phyloP scores from a whole-genome alignment of 2,329 filamentous ascomycete species.

The Didymosphaeria variabile region DNA sequence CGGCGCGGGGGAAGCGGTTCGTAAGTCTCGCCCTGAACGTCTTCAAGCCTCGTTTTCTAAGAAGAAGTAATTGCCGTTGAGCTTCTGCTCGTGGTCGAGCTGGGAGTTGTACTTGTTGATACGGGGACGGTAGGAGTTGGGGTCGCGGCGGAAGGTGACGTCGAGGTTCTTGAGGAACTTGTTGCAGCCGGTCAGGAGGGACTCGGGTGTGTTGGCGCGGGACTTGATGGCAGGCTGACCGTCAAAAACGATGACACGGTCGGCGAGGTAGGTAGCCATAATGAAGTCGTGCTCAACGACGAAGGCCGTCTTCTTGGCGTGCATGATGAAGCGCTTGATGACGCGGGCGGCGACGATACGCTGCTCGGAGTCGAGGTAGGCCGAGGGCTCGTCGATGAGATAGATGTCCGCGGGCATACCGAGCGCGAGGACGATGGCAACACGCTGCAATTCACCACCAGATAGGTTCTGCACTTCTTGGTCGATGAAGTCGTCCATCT shows the following conservation, averaged over 20 bases:
- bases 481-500: constrained; percentile 98
- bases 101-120: constrained; percentile 98
- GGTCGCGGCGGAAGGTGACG: constrained; percentile 98
- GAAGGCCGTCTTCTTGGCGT: constrained; percentile 99
- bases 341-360: constrained; percentile 97
- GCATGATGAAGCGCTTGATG: constrained; percentile 99
- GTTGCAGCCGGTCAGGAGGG: constrained; percentile 94
- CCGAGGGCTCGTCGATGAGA: constrained; percentile 88
- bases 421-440: constrained; percentile 95
- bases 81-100: constrained; percentile 97
- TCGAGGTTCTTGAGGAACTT: constrained; percentile 95
- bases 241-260: constrained; percentile 98
- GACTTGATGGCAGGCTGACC: constrained; percentile 89
- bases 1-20: constrained; percentile 44
- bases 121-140: constrained; percentile 92
- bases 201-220: constrained; percentile 89
- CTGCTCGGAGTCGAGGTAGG: constrained; percentile 97
- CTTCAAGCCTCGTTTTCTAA: constrained; percentile 84
- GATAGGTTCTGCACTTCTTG: constrained; percentile 99
- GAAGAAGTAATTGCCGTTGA: constrained; percentile 97
- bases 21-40: constrained; percentile 64
- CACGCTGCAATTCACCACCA: constrained; percentile 98
- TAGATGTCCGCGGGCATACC: constrained; percentile 97
- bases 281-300: constrained; percentile 99
- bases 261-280: constrained; percentile 85